These are phyloP conservation scores for Fusarium citri DNA, from an alignment of 2,329 filamentous ascomycete species.

Conservation along the genomic window DNA sequence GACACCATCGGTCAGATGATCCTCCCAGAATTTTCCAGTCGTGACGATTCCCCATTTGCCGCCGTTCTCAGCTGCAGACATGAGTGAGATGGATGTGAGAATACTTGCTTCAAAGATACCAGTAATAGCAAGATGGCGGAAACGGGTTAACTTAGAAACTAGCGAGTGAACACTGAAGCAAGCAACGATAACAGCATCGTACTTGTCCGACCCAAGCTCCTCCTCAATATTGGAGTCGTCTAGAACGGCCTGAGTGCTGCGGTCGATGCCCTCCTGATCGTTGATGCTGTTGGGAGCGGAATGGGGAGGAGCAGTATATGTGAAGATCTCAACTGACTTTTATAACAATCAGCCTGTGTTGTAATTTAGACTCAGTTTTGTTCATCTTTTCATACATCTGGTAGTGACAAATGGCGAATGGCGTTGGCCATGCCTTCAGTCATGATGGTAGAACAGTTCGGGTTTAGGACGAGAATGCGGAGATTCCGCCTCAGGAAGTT, in stretches of 20 bases:
- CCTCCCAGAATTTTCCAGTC: slow-evolving; percentile 86
- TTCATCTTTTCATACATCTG: slow-evolving; percentile 38
- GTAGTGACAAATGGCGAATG: slow-evolving; percentile 55
- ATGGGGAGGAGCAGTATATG: slow-evolving; percentile 72
- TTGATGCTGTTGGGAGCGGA: slow-evolving; percentile 81
- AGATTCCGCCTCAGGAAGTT: slow-evolving; percentile 33
- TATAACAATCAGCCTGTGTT: slow-evolving; percentile 31
- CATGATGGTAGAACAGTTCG: slow-evolving; percentile 81
- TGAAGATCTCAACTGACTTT: slow-evolving; percentile 63
- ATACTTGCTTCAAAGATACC: slow-evolving; percentile 93
- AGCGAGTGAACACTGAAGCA: slow-evolving; percentile 90
- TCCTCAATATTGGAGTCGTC: slow-evolving; percentile 59
- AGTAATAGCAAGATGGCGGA: slow-evolving; percentile 48
- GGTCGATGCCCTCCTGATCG: slow-evolving; percentile 73
- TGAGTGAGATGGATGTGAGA: slow-evolving; percentile 68
- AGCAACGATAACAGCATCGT: slow-evolving; percentile 85
- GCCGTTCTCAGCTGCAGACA: slow-evolving; percentile 36
- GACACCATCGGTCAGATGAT: slow-evolving; percentile 75
- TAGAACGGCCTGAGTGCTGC: slow-evolving; percentile 72
- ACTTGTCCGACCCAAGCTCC: slow-evolving; percentile 54
- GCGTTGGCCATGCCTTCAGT: slow-evolving; percentile 70
- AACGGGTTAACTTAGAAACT: slow-evolving; percentile 66
- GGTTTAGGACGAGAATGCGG: slow-evolving; percentile 78
- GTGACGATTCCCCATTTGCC: slow-evolving; percentile 86
- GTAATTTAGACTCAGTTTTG: not conserved